Evolutionary conservation across 2,329 filamentous ascomycete genomes (phyloP), one percentile per base, ranked within the genome.

Genomic region (Orbilia oligospora): DNA sequence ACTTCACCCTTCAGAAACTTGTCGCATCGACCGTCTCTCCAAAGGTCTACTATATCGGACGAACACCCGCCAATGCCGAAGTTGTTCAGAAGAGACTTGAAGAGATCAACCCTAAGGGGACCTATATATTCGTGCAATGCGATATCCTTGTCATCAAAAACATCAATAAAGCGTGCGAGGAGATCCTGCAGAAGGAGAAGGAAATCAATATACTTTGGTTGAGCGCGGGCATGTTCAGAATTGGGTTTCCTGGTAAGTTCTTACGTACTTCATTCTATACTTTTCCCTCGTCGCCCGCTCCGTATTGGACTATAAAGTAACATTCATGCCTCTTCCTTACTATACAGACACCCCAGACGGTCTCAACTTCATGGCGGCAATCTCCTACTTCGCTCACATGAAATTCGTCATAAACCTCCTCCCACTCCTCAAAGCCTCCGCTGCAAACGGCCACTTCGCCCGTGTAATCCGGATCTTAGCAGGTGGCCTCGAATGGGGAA

Each of bases 391-490:
- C 83, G 85, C 87, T 3, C 89, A 89, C 20, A 86, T 88, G 79
- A 88, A 88, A 46, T 88, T 90, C 81, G 85, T 88, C 12, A 72
- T 85, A 53, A 89, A 90, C 68, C 86, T 91, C 0, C 86, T 90
- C 8, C 89, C 90, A 0, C 85, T 87, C 0, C 85, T 91, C 1
- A 84, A 84, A 10, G 82, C 81, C n/a, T 65, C 68, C 24, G 64
- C 76, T 6, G 55, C 69, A 27, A 86, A 88, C 0, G 81, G 85
- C 0, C 79, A 83, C 4, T 84, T 89, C 24, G 85, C 87, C 0
- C 87, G 89, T 8, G 87, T 90, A 8, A 85, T 90, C 24, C 87
- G 84, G n/a, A 86, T 90, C n/a, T 83, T 88, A 0, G 87, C 86
- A 0, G 88, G 85, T 3, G 86, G 87, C n/a, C n/a, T n/a, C n/a